Conservation (phyloP, 2,329 filamentous ascomycete species). For the Teratosphaeria pseudoeucalypti region DNA sequence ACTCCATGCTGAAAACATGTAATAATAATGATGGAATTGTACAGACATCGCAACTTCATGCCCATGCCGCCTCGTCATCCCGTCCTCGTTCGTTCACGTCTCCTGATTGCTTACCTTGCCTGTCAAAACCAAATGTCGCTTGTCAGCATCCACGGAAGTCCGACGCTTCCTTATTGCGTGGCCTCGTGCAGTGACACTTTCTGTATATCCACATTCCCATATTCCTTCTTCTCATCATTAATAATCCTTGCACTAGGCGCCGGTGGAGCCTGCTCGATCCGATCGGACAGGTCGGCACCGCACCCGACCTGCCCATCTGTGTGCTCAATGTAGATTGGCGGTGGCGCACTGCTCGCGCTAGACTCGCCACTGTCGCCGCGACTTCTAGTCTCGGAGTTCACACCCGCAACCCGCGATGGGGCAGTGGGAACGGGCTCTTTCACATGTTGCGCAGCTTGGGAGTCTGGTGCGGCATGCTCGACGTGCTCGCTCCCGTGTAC, state of each 20-base stretch:
- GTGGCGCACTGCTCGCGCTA: slow-evolving; percentile 14
- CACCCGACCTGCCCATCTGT: background rate
- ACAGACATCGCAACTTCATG: background rate
- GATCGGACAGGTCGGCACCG: slow-evolving; percentile 7
- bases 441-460: slow-evolving; percentile 10
- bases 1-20: background rate
- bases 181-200: slow-evolving; percentile 6
- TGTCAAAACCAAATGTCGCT: background rate
- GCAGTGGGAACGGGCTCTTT: slow-evolving; percentile 12
- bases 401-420: slow-evolving; percentile 4
- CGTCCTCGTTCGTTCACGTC: background rate
- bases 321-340: slow-evolving; percentile 15
- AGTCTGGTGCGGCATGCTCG: slow-evolving; percentile 23
- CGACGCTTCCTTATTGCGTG: slow-evolving; percentile 6
- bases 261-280: slow-evolving; percentile 11
- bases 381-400: slow-evolving; percentile 9
- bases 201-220: slow-evolving; percentile 12
- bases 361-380: slow-evolving; percentile 22
- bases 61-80: background rate
- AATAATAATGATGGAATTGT: background rate
- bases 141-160: background rate
- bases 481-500: slow-evolving; percentile 28
- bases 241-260: slow-evolving; percentile 3
- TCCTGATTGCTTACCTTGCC: background rate
- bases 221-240: slow-evolving; percentile 13